A percentile compares a stretch with the other conserved stretches of the same genome.
Evolutionary conservation across 768 basidiomycete genomes (phyloP).

Genomic region (Nevesoporus exiguus): DNA sequence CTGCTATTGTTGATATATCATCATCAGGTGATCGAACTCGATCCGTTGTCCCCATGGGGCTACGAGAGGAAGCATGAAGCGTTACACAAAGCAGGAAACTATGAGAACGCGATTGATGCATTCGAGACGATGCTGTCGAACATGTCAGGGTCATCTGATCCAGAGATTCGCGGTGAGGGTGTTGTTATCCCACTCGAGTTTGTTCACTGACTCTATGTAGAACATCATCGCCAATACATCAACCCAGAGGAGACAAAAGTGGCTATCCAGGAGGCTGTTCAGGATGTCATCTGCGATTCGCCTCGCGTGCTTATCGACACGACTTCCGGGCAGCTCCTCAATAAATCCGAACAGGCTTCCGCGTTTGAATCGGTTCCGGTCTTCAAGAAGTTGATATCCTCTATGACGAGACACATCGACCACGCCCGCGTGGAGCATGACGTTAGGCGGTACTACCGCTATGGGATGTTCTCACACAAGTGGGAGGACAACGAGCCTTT

Average conservation of each 20-base stretch:
- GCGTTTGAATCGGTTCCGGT: background rate
- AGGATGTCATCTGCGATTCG: background rate
- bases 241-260: background rate
- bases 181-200: background rate
- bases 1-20: background rate
- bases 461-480: background rate
- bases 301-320: background rate
- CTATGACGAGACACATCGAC: background rate
- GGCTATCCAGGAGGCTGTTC: background rate
- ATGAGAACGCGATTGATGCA: background rate
- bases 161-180: background rate
- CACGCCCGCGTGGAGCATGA: background rate
- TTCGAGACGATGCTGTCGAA: background rate
- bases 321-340: background rate
- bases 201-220: background rate
- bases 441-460: background rate
- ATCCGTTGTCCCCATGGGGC: background rate
- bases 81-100: background rate
- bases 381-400: background rate
- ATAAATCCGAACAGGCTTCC: background rate
- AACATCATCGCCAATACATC: background rate
- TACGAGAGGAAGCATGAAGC: background rate
- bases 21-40: background rate
- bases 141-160: background rate
- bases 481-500: background rate